phyloP scores from a whole-genome alignment of 2,329 filamentous ascomycete species.

The Aspergillus puulaauensis region DNA sequence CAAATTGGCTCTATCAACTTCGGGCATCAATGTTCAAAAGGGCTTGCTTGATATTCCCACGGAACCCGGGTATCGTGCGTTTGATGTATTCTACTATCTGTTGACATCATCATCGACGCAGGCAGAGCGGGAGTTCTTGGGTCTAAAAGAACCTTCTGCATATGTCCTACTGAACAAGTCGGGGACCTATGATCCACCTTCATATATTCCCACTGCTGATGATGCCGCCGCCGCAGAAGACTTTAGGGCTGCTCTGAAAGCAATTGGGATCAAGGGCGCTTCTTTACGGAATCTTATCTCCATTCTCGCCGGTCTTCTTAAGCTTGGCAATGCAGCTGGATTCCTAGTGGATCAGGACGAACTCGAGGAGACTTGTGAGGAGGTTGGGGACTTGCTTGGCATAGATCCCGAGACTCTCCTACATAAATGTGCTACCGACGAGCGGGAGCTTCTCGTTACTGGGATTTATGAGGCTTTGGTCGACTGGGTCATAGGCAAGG shows the following conservation, averaged over 20 bases:
- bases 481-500: conserved; percentile 88
- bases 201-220: conserved; percentile 87
- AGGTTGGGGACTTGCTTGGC: conserved; percentile 81
- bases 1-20: conserved; percentile 75
- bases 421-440: conserved; percentile 76
- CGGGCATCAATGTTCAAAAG: conserved; percentile 79
- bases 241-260: conserved; percentile 80
- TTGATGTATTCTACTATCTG: conserved; percentile 97
- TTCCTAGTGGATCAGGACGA: conserved; percentile 81
- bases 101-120: conserved; percentile 87
- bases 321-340: conserved; percentile 86
- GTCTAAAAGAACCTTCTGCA: conserved; percentile 71
- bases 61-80: conserved; percentile 81
- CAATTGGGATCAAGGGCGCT: conserved; percentile 89
- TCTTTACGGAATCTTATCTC: conserved; percentile 81
- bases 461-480: conserved; percentile 92
- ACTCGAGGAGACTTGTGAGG: conserved; percentile 83
- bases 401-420: conserved; percentile 81
- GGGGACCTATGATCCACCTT: conserved; percentile 79
- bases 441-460: conserved; percentile 77
- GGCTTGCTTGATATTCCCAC: conserved; percentile 79
- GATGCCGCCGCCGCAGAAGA: conserved; percentile 92
- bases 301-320: conserved; percentile 79
- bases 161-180: conserved; percentile 81
- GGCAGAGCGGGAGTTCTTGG: conserved; percentile 84